Evolutionary conservation across 495 filamentous ascomycete genomes (phyloP), one percentile per base, ranked within the genome.

Genomic region (Clohesyomyces aquaticus): DNA sequence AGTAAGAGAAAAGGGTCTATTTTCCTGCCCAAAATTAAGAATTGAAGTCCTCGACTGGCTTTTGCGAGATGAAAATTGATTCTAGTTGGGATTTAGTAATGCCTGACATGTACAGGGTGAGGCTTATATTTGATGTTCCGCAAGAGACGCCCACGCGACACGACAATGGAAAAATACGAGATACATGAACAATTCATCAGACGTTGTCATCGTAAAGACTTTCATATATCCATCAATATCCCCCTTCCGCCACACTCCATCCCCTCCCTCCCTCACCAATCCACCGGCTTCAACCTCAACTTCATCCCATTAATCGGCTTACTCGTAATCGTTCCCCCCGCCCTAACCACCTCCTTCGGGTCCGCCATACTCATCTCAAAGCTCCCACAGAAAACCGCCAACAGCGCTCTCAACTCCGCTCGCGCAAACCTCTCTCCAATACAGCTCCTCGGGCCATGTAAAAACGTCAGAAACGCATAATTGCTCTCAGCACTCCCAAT

Each of bases 361-460:
- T 68, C 61, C 43, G 59, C 70, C 52, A 73, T 65, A 8, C 55
- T 38, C 53, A 65, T 54, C 26, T 72, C 66, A 43, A 67, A 72
- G n/a, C 35, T 52, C 21, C 67, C 65, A 26, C 65, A 54, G 29
- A 71, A 69, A n/a, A 65, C 67, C 11, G 73, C 73, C 21, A 74
- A 46, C 41, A 75, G 55, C 8, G 57, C 61, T 52, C 68, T 60
- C 61, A 75, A 38, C 55, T 75, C 73, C 8, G 65, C 70, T 32
- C 67, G 67, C 35, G 71, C 72, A 62, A 75, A 75, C 25, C 51
- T 57, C 55, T 72, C 61, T 3, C 73, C 73, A 58, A 75, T 75
- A 42, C 73, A 75, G 45, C 71, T 73, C 21, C 73, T 49, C 18
- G 73, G 72, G 4, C 73, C 73, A 59, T 74, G 72, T 42, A 75